Evolutionary conservation across 163 green algal genomes (phyloP).

Genomic region (Coccomyxa subellipsoidea): DNA sequence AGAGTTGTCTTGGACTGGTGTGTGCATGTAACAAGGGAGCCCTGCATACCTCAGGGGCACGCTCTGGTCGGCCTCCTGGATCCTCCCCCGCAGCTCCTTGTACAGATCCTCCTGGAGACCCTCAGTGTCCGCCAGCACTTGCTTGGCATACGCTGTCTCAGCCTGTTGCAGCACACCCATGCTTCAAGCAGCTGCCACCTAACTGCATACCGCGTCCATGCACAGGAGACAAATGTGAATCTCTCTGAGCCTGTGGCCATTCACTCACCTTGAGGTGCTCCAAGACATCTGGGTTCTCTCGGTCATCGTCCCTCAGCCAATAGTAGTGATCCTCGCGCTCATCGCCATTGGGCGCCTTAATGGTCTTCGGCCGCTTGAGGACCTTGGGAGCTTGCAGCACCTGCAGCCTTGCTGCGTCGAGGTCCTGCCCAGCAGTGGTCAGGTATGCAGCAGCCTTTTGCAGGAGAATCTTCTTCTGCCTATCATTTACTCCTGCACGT

Average conservation of each 20-base stretch:
- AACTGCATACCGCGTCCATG: no score
- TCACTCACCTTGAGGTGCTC: constrained; percentile 52
- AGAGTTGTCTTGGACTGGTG: neutral
- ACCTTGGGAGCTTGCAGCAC: constrained; percentile 55
- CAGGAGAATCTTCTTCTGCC: constrained; percentile 44
- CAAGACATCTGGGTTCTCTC: constrained; percentile 64
- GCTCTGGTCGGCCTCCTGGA: constrained; percentile 76
- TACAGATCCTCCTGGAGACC: constrained; percentile 72
- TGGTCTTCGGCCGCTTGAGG: constrained; percentile 29
- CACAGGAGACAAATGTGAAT: no score
- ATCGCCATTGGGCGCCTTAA: constrained; percentile 47
- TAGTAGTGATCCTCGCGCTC: constrained; percentile 69
- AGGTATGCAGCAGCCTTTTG: constrained; percentile 8
- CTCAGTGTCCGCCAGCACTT: constrained; percentile 75
- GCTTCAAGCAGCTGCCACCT: neutral
- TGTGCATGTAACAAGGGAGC: neutral
- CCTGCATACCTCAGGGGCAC: constrained; percentile 52
- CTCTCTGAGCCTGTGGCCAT: neutral
- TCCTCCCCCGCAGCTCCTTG: constrained; percentile 75
- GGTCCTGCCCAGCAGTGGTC: constrained; percentile 1
- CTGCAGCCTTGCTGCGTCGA: neutral
- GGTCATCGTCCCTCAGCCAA: constrained; percentile 80
- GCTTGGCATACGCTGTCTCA: constrained; percentile 70
- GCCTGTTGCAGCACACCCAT: constrained; percentile 18
- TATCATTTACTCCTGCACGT: constrained; percentile 39